Evolutionary conservation across 371 early-diverging fungal species (phyloP).

Genomic region (Rhizopus sp.): DNA sequence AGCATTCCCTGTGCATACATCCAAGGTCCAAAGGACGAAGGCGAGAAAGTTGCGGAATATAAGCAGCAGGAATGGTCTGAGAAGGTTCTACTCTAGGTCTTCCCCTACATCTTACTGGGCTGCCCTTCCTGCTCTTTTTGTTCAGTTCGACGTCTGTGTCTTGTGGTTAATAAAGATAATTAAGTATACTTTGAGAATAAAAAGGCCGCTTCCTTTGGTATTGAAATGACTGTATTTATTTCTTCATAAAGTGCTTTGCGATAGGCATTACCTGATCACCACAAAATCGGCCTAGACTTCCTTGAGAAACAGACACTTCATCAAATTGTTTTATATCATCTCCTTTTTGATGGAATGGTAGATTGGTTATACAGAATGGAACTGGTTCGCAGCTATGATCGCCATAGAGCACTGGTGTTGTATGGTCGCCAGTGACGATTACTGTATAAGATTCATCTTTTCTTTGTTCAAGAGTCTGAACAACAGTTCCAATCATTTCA

Average conservation of each 20-base stretch:
- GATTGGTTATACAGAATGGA: constrained; percentile 38
- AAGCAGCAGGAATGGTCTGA: no score
- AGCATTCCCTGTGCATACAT: no score
- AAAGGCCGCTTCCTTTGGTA: no score
- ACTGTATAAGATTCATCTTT: constrained; percentile 35
- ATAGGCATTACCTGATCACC: constrained; percentile 42
- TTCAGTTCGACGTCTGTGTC: no score
- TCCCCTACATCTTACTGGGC: no score
- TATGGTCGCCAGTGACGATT: constrained; percentile 57
- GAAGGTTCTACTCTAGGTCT: no score
- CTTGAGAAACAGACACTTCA: constrained; percentile 33
- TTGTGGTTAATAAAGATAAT: no score
- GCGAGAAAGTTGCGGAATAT: no score
- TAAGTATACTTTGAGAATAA: no score
- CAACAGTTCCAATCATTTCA: constrained; percentile 39
- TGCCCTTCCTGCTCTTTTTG: no score
- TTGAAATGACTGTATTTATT: constrained; percentile 2
- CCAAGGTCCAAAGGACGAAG: no score
- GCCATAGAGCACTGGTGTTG: constrained; percentile 50
- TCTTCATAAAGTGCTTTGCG: constrained; percentile 35
- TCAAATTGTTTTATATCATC: constrained; percentile 34
- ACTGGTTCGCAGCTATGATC: constrained; percentile 59
- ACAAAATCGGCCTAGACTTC: constrained; percentile 47
- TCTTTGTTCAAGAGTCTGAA: constrained; percentile 20
- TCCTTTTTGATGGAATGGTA: constrained; percentile 7